These are phyloP conservation scores for Fusarium begoniae DNA, from an alignment of 2,329 filamentous ascomycete genomes.

Conservation along the genomic window DNA sequence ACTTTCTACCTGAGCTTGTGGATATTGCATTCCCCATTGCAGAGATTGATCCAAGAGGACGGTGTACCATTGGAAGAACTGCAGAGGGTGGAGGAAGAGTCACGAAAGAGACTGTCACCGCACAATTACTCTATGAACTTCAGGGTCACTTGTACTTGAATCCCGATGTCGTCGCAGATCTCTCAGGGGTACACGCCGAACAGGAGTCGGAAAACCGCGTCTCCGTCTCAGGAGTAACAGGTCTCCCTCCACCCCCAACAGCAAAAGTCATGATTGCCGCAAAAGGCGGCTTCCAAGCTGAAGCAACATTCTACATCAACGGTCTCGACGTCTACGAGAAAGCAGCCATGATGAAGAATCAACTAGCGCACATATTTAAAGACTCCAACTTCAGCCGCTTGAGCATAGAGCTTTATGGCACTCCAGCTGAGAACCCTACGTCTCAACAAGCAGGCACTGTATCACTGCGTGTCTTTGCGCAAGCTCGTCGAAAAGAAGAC, in stretches of 20 bases:
- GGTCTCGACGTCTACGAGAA: conserved; percentile 56
- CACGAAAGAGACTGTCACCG: conserved; percentile 47
- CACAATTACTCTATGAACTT: conserved; percentile 57
- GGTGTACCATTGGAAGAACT: conserved; percentile 49
- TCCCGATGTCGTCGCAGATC: conserved; percentile 53
- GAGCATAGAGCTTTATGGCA: conserved; percentile 49
- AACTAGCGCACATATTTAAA: conserved; percentile 49
- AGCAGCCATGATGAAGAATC: conserved; percentile 53
- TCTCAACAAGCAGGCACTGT: conserved; percentile 60
- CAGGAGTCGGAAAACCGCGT: conserved; percentile 49
- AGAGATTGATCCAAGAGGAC: conserved; percentile 48
- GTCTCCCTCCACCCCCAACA: conserved; percentile 45
- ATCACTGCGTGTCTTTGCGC: conserved; percentile 56
- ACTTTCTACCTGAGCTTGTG: conserved; percentile 42
- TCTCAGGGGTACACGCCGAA: conserved; percentile 55
- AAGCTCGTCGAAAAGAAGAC: conserved; percentile 53
- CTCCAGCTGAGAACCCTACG: conserved; percentile 49
- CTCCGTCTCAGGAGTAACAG: conserved; percentile 43
- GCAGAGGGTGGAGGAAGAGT: conserved; percentile 49
- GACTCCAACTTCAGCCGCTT: conserved; percentile 49
- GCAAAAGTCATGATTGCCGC: conserved; percentile 54
- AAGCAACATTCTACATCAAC: conserved; percentile 54
- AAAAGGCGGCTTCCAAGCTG: conserved; percentile 55
- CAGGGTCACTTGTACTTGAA: conserved; percentile 57
- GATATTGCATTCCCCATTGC: conserved; percentile 52